A percentile compares a stretch with the other conserved stretches of the same genome.
Conservation (phyloP, 352 stramenopile species). For the Phytophthora cactorum region DNA sequence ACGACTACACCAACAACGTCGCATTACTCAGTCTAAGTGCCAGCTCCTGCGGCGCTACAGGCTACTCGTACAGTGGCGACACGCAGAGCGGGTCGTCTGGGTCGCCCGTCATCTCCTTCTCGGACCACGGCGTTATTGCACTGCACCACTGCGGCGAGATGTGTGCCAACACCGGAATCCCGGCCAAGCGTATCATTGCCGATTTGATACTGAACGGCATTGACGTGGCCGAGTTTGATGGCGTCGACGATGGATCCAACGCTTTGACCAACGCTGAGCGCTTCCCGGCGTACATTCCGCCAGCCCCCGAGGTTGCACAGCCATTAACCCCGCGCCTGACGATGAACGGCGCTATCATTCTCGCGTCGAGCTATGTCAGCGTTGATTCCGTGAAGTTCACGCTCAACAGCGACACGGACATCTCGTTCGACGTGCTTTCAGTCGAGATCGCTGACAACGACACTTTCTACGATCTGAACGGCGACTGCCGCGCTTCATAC, state of each 20-base stretch:
- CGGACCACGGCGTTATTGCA: slow-evolving; percentile 65
- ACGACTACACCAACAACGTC: slow-evolving; percentile 54
- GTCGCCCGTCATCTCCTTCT: slow-evolving; percentile 56
- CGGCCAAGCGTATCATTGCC: slow-evolving; percentile 46
- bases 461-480: slow-evolving; percentile 64
- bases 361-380: slow-evolving; percentile 37
- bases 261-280: slow-evolving; percentile 29
- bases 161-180: slow-evolving; percentile 68
- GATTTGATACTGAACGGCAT: slow-evolving; percentile 45
- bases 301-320: slow-evolving; percentile 13
- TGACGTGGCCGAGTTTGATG: slow-evolving; percentile 46
- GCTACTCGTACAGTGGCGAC: slow-evolving; percentile 71
- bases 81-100: slow-evolving; percentile 70
- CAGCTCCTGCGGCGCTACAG: slow-evolving; percentile 40
- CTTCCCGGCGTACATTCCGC: slow-evolving; percentile 50
- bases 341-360: slow-evolving; percentile 40
- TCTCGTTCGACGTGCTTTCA: slow-evolving; percentile 66
- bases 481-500: slow-evolving; percentile 65
- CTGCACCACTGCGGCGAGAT: slow-evolving; percentile 73
- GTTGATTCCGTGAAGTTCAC: slow-evolving; percentile 65
- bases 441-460: slow-evolving; percentile 65
- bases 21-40: slow-evolving; percentile 41
- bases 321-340: slow-evolving; percentile 28
- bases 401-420: slow-evolving; percentile 44
- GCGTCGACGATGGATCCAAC: slow-evolving; percentile 35